These are phyloP conservation scores for Mycena maculata DNA, from an alignment of 768 basidiomycete genomes.

Conservation along the genomic window DNA sequence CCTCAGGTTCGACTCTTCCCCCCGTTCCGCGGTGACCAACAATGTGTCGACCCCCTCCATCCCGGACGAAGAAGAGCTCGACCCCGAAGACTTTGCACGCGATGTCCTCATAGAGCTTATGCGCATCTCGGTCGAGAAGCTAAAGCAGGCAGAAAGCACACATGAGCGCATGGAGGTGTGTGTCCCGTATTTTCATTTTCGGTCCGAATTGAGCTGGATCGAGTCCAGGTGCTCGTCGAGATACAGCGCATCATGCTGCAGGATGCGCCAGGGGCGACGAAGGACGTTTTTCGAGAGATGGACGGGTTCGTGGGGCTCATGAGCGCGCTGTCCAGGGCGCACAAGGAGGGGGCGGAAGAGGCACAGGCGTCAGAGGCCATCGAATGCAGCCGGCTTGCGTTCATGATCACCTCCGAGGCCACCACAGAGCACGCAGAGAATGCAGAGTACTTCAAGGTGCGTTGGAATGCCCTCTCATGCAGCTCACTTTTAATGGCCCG, in stretches of 20 bases:
- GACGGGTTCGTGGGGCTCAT: slow-evolving; percentile 85
- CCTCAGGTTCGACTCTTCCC: slow-evolving; percentile 63
- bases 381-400: slow-evolving; percentile 69
- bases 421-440: slow-evolving; percentile 68
- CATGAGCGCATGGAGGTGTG: slow-evolving; percentile 65
- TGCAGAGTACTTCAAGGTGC: slow-evolving; percentile 73
- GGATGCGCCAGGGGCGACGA: slow-evolving; percentile 63
- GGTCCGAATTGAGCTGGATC: neutral
- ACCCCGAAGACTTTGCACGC: slow-evolving; percentile 78
- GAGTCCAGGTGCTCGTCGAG: slow-evolving; percentile 67
- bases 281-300: slow-evolving; percentile 82
- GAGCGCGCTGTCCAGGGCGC: slow-evolving; percentile 73
- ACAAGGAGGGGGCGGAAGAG: slow-evolving; percentile 48
- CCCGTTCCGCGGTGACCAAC: slow-evolving; percentile 41
- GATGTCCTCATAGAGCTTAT: slow-evolving; percentile 80
- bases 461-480: slow-evolving; percentile 36
- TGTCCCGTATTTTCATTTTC: slow-evolving; percentile 13
- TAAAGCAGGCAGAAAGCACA: slow-evolving; percentile 68
- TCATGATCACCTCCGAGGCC: slow-evolving; percentile 73
- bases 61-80: slow-evolving; percentile 51
- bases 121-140: slow-evolving; percentile 73
- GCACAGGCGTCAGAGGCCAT: slow-evolving; percentile 53
- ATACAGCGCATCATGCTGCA: slow-evolving; percentile 76
- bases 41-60: slow-evolving; percentile 34
- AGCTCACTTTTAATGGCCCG: slow-evolving; percentile 10